These are phyloP conservation scores for Pleurotus cornucopiae DNA, from an alignment of 768 basidiomycete genomes.

Conservation along the genomic window DNA sequence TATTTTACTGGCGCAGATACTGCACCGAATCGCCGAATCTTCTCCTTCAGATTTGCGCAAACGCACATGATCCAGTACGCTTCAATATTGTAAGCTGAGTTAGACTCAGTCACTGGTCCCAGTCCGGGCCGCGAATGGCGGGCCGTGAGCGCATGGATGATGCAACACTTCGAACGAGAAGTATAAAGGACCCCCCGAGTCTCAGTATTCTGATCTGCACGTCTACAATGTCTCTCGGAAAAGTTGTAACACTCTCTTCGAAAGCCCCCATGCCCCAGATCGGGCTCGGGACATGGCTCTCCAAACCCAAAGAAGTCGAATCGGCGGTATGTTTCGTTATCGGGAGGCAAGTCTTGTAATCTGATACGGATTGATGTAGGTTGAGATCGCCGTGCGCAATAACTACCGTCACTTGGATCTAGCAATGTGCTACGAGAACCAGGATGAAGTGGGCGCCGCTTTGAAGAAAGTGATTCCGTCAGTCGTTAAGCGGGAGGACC, in stretches of 20 bases:
- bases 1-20: no score
- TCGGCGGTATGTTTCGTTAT: constrained; percentile 45
- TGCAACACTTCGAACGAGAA: no score
- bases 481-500: constrained; percentile 75
- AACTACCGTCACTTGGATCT: constrained; percentile 87
- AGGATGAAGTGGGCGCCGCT: constrained; percentile 70
- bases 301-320: constrained; percentile 73
- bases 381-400: constrained; percentile 67
- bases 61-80: no score
- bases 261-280: constrained; percentile 66
- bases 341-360: no score
- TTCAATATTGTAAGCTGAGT: no score
- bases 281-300: constrained; percentile 82
- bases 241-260: constrained; percentile 34
- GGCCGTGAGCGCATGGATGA: no score
- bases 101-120: no score
- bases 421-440: constrained; percentile 77
- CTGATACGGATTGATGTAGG: constrained; percentile 32
- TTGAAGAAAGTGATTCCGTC: constrained; percentile 74
- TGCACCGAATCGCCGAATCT: no score
- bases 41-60: no score
- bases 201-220: constrained; percentile 4
- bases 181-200: no score
- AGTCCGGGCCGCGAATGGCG: no score
- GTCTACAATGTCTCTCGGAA: constrained; percentile 35